Conservation (phyloP, 129 eudicot genomes). For the Centrapalus pauciflorus region DNA sequence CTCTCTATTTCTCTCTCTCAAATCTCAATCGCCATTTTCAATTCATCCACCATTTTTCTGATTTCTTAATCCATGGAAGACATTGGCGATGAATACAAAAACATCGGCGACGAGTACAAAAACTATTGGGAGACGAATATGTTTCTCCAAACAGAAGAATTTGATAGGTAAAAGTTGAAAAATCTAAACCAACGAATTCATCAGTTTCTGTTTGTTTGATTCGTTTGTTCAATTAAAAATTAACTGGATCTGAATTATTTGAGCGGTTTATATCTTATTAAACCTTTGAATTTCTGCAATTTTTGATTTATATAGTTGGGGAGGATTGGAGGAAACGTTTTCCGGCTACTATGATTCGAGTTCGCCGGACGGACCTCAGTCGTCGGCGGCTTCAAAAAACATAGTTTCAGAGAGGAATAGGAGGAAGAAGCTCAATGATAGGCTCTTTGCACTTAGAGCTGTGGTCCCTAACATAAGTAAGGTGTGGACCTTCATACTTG, state of each 20-base stretch:
- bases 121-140: conserved; percentile 78
- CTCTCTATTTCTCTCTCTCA: not conserved
- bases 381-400: conserved; percentile 64
- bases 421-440: conserved; percentile 80
- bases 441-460: conserved; percentile 83
- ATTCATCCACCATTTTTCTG: too few relatives aligned
- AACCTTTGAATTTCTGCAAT: not conserved
- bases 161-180: conserved; percentile 43
- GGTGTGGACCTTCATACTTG: conserved; percentile 36
- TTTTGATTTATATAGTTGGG: conserved; percentile 28
- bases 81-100: conserved; percentile 26
- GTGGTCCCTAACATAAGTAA: conserved; percentile 92
- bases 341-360: conserved; percentile 76
- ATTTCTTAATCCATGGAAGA: conserved; percentile 25
- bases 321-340: conserved; percentile 52
- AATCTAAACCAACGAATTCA: not conserved
- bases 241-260: not conserved
- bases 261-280: too few relatives aligned
- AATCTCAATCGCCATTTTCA: conserved; percentile 2
- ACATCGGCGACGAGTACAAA: conserved; percentile 35
- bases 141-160: conserved; percentile 58
- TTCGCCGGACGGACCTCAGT: conserved; percentile 78
- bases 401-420: conserved; percentile 84
- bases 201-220: not conserved
- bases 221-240: not conserved